Evolutionary conservation across 2,329 filamentous ascomycete species (phyloP).

Genomic region (Cryoendolithus antarcticus): DNA sequence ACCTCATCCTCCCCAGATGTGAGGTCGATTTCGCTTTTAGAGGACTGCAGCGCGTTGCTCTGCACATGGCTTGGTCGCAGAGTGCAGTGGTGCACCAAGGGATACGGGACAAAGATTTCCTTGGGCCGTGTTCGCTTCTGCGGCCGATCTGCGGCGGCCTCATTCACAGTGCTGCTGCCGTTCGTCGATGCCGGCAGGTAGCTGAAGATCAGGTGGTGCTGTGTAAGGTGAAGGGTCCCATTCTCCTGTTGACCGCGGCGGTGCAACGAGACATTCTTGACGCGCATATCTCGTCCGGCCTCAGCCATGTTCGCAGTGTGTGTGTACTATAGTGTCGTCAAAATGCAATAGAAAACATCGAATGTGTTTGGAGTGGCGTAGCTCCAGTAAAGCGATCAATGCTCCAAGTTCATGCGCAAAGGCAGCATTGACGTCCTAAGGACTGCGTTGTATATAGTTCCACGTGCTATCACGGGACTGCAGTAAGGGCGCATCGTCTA

Average conservation of each 20-base stretch:
- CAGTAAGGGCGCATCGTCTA: too few species aligned
- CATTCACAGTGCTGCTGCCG: too few species aligned
- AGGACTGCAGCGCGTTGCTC: conserved; percentile 1
- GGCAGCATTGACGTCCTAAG: too few species aligned
- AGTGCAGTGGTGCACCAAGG: conserved; percentile 72
- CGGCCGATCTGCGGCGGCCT: too few species aligned
- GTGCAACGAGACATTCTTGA: conserved; percentile 50
- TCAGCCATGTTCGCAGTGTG: conserved; percentile 39
- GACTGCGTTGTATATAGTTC: too few species aligned
- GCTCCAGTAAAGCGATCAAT: too few species aligned
- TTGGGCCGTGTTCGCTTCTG: conserved; percentile 31
- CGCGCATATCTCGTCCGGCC: conserved; percentile 32
- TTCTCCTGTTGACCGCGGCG: conserved; percentile 43
- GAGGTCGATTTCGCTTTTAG: background rate
- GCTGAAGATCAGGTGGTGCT: conserved; percentile 54
- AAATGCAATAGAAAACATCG: too few species aligned
- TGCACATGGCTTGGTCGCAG: conserved; percentile 46
- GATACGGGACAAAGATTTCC: conserved; percentile 89
- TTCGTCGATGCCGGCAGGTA: conserved; percentile 30
- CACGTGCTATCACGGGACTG: too few species aligned
- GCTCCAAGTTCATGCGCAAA: too few species aligned
- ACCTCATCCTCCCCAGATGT: conserved; percentile 9
- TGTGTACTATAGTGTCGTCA: too few species aligned
- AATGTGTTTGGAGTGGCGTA: too few species aligned
- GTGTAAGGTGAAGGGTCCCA: conserved; percentile 50